phyloP scores from a whole-genome alignment of 768 basidiomycete genomes.

The Auricularia sp. region DNA sequence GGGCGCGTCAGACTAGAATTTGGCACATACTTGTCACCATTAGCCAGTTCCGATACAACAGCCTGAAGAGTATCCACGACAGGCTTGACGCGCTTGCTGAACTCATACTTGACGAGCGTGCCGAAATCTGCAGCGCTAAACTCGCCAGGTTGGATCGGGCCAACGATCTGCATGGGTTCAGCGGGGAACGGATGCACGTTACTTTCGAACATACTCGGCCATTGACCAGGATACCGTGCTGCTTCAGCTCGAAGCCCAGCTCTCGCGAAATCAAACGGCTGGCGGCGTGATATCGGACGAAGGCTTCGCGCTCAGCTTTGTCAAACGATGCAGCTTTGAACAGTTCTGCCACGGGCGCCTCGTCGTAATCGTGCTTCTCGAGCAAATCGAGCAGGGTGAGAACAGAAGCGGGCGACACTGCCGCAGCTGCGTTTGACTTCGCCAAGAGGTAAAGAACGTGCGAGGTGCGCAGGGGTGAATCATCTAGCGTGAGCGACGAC shows the following conservation, averaged over 20 bases:
- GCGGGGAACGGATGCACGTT: constrained; percentile 16
- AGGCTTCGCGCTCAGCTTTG: constrained; percentile 26
- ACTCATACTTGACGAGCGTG: constrained; percentile 63
- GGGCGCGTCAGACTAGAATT: too few species aligned
- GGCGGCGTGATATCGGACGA: constrained; percentile 33
- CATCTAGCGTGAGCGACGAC: constrained; percentile 11
- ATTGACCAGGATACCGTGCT: constrained; percentile 62
- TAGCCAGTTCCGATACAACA: constrained; percentile 30
- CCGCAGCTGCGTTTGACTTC: neutral
- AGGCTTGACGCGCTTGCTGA: constrained; percentile 55
- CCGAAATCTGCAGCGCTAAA: constrained; percentile 67
- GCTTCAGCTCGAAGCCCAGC: constrained; percentile 48
- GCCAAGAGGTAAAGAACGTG: constrained; percentile 24
- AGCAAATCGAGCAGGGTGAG: constrained; percentile 28
- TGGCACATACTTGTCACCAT: constrained; percentile 32
- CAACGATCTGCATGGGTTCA: constrained; percentile 48
- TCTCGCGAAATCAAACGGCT: constrained; percentile 42
- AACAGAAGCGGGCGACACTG: constrained; percentile 22
- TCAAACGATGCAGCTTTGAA: constrained; percentile 1
- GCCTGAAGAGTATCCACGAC: constrained; percentile 55
- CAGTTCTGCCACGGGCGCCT: constrained; percentile 27
- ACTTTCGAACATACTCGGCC: constrained; percentile 48
- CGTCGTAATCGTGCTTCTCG: constrained; percentile 17
- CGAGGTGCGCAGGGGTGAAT: constrained; percentile 40
- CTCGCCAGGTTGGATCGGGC: constrained; percentile 49